Evolutionary conservation across 495 filamentous ascomycete genomes (phyloP), one percentile per base, ranked within the genome.

Genomic region (Pseudotulostoma volvatum): DNA sequence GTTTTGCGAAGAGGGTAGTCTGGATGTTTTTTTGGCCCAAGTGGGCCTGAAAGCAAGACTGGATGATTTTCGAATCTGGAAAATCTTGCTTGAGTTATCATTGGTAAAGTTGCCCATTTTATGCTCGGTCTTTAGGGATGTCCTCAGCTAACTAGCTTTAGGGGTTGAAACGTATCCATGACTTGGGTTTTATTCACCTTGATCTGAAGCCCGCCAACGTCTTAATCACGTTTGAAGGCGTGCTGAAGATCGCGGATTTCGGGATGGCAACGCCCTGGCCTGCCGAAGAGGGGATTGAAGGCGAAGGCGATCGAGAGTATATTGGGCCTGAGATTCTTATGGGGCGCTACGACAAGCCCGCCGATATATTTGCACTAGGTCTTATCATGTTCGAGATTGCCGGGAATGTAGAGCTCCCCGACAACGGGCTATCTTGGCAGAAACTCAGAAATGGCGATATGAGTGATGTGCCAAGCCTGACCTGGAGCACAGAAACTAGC

Each of bases 31-130:
- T 53, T 70, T 96, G 8, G 63, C 70, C 7, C 68, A 79, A 37
- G 75, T 81, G 42, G 90, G 90, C 4, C 62, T 75, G 36, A 83
- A 80, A 52, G 85, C 82, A 34, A 74, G 88, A 46, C 57, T 97
- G 39, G 90, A 97, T 62, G 90, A 96, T 53, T 97, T 96, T 55
- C 70, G 90, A 18, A 92, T 96, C 48, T 97, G 90, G 90, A 97
- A 97, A 58, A 85, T 96, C 31, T 60, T 94, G 44, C 67, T 92
- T 7, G 90, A 97, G 51, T 46, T 90, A 28, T 67, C 76, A 45
- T 61, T 77, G 65, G 84, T 88, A 69, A 56, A 28, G 23, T 74
- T 66, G n/a, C n/a, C n/a, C n/a, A n/a, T n/a, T n/a, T n/a, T n/a
- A n/a, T n/a, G n/a, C n/a, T n/a, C n/a, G n/a, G n/a, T n/a, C n/a